A percentile compares a stretch with the other conserved stretches of the same genome.
These are phyloP conservation scores for Cytospora piceicola DNA, from an alignment of 2,329 filamentous ascomycete genomes.

Conservation along the genomic window DNA sequence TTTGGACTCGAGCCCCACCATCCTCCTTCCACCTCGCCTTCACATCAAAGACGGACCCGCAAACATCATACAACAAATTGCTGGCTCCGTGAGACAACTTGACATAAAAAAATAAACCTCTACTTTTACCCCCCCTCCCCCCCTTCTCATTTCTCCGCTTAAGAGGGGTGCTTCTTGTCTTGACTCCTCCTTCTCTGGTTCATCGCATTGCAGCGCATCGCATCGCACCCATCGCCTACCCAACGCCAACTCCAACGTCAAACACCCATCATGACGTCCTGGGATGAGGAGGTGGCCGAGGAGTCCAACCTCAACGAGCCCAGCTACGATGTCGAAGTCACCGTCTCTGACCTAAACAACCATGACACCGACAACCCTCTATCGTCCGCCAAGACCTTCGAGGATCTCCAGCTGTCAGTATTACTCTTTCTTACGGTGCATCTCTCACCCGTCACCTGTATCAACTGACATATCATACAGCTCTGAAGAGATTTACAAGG, in stretches of 20 bases:
- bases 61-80: slow-evolving; percentile 9
- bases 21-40: neutral
- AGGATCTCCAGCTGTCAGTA: slow-evolving; percentile 82
- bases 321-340: slow-evolving; percentile 88
- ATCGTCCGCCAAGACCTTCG: slow-evolving; percentile 80
- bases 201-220: slow-evolving; percentile 5
- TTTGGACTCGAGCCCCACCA: slow-evolving; percentile 21
- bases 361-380: slow-evolving; percentile 84
- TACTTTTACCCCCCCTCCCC: neutral
- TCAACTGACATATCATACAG: slow-evolving; percentile 32
- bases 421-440: slow-evolving; percentile 15
- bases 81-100: slow-evolving; percentile 3
- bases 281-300: slow-evolving; percentile 41
- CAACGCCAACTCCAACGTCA: slow-evolving; percentile 8
- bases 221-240: slow-evolving; percentile 28
- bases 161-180: neutral
- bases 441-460: slow-evolving; percentile 32
- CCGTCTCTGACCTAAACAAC: slow-evolving; percentile 88
- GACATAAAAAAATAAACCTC: slow-evolving; percentile 7
- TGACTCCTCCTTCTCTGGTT: neutral
- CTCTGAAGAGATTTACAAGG: slow-evolving; percentile 71
- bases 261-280: slow-evolving; percentile 18
- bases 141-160: neutral
- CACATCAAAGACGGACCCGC: neutral
- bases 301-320: slow-evolving; percentile 56